These are phyloP conservation scores for Mariannaea elegans DNA, from an alignment of 2,329 filamentous ascomycete species.

Conservation along the genomic window DNA sequence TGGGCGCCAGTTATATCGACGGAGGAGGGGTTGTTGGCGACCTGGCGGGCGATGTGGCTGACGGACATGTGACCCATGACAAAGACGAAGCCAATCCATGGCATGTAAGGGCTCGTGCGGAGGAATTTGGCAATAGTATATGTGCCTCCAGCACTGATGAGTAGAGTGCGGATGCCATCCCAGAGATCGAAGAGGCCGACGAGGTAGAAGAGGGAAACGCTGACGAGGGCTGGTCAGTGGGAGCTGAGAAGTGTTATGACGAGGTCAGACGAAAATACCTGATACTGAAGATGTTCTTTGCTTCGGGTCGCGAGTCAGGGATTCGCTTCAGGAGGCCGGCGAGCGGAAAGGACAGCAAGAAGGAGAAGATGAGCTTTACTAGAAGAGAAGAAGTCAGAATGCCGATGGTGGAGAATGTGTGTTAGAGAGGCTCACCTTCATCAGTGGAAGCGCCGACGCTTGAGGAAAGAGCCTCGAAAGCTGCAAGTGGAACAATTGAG, in stretches of 20 bases:
- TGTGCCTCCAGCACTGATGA: slow-evolving; percentile 80
- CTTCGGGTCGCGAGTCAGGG: slow-evolving; percentile 82
- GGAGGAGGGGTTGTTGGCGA: slow-evolving; percentile 68
- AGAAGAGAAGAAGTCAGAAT: slow-evolving; percentile 27
- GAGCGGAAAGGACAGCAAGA: slow-evolving; percentile 91
- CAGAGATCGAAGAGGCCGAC: slow-evolving; percentile 94
- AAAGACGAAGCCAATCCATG: slow-evolving; percentile 94
- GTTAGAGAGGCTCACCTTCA: slow-evolving; percentile 41
- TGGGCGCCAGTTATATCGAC: slow-evolving; percentile 95
- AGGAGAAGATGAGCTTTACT: slow-evolving; percentile 95
- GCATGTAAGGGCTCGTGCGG: slow-evolving; percentile 87
- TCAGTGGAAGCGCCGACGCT: slow-evolving; percentile 48
- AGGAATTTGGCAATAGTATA: slow-evolving; percentile 87
- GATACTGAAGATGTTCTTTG: slow-evolving; percentile 90
- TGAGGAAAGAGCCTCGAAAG: slow-evolving; percentile 46
- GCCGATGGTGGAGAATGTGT: background rate
- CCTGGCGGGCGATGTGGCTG: slow-evolving; percentile 86
- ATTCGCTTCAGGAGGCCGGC: slow-evolving; percentile 89
- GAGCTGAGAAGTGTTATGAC: background rate
- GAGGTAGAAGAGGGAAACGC: slow-evolving; percentile 87
- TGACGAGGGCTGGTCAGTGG: slow-evolving; percentile 44
- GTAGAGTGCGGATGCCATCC: slow-evolving; percentile 80
- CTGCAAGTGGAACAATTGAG: slow-evolving; percentile 27
- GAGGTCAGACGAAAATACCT: slow-evolving; percentile 56
- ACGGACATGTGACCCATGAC: slow-evolving; percentile 95